Conservation (phyloP, 192 early-diverging fungal genomes). For the Diversispora epigaea region DNA sequence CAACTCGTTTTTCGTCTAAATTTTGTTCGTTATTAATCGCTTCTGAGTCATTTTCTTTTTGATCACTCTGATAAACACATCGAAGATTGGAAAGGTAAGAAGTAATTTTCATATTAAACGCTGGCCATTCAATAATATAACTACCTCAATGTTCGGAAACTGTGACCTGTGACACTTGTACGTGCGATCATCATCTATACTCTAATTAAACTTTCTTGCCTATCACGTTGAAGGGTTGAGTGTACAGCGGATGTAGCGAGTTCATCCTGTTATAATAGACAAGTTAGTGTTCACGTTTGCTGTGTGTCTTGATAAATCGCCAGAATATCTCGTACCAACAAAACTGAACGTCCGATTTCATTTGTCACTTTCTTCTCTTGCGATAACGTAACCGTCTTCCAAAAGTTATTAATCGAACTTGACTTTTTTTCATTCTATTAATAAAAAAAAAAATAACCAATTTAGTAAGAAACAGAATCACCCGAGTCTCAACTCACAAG, state of each 20-base stretch:
- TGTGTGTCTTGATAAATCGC: slow-evolving; percentile 2
- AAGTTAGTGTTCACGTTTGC: slow-evolving; percentile 22
- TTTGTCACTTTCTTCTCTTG: slow-evolving; percentile 8
- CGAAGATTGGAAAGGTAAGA: slow-evolving; percentile 5
- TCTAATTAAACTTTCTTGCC: slow-evolving; percentile 18
- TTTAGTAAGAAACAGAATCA: slow-evolving; percentile 9
- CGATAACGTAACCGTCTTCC: slow-evolving; percentile 9
- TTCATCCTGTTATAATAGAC: slow-evolving; percentile 24
- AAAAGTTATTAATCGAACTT: slow-evolving; percentile 8
- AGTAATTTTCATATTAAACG: neutral
- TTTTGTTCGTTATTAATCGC: slow-evolving; percentile 22
- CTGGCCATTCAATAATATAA: slow-evolving; percentile 9
- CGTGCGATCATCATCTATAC: slow-evolving; percentile 14
- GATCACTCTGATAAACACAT: slow-evolving; percentile 14
- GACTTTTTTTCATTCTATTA: slow-evolving; percentile 23
- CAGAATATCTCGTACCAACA: slow-evolving; percentile 18
- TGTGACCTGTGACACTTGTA: slow-evolving; percentile 1
- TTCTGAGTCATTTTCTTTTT: slow-evolving; percentile 7
- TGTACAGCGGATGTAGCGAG: slow-evolving; percentile 17
- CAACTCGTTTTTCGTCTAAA: slow-evolving; percentile 22
- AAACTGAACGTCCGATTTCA: slow-evolving; percentile 3
- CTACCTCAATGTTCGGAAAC: neutral
- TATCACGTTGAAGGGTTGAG: slow-evolving; percentile 24
- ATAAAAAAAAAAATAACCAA: slow-evolving; percentile 23
- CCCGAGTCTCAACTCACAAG: slow-evolving; percentile 12